Base-by-base conservation (phyloP, 2,329 filamentous ascomycete genomes). In the Pseudomassariella vexata region DNA sequence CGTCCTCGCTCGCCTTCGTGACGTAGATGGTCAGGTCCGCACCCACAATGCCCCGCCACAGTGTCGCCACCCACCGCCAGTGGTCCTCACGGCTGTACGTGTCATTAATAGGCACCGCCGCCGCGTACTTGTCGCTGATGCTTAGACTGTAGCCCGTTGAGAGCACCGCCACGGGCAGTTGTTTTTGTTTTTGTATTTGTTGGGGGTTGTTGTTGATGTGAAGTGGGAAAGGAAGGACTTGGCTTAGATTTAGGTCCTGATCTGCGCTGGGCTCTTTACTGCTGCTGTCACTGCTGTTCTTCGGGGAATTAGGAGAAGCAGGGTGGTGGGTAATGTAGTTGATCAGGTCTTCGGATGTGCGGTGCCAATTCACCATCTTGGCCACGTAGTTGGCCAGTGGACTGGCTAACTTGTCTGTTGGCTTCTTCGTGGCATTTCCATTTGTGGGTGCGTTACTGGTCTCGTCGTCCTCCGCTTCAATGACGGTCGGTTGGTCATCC, bases 1-100 rank as follows among this genome's bases (percentile, higher is more conserved):
- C 42, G 3, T 28, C 25, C 8, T 19, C 36, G 3, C 27, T 29
- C 12, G 39, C 46, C 22, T 54, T 46, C 47, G 66, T 69, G 12
- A 84, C 71, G 49, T 83, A 86, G 18, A 92, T 67, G 1, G 83
- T 83, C 27, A 90, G 62, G 56, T 96, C 90, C 0, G 90, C 79
- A 0, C 84, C 86, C 1, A 89, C 71, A 33, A 85, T 83, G 8
- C 87, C 86, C 8, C 89, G 79, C 90, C 90, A 96, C 15, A 95
- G 73, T 25, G 85, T 90, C 21, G 90, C 90, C 68, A 92, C 87
- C 90, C 90, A 96, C 57, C 94, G 85, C 88, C 90, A 96, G 61
- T 96, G 90, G 48, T 94, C 88, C n/a, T 84, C 72, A 0, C 85
- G 79, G 11, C 78, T 74, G 55, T 94, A 95, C 6, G 72, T 68